Evolutionary conservation across 805 yeast species (phyloP).

Genomic region (Starmerella sirachaensis): DNA sequence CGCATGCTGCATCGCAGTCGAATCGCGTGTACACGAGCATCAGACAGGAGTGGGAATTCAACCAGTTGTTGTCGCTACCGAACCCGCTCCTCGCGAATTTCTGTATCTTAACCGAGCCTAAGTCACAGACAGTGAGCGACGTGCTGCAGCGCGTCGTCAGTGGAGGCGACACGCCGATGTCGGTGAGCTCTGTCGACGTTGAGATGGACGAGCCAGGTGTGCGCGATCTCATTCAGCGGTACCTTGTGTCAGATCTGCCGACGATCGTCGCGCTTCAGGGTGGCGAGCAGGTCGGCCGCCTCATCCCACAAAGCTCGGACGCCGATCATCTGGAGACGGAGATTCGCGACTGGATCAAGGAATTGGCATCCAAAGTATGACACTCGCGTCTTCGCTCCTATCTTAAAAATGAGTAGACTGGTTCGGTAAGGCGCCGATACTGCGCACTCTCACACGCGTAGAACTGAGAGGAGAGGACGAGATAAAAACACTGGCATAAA

Average conservation of each 20-base stretch:
- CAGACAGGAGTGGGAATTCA: constrained; percentile 47
- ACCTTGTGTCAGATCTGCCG: constrained; percentile 48
- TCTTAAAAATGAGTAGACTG: too few species aligned
- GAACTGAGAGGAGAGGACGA: too few species aligned
- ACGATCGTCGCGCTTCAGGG: constrained; percentile 54
- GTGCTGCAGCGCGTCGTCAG: constrained; percentile 42
- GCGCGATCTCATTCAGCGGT: constrained; percentile 45
- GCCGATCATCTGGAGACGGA: constrained; percentile 25
- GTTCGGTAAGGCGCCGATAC: too few species aligned
- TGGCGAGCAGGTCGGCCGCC: constrained; percentile 43
- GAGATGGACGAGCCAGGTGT: constrained; percentile 59
- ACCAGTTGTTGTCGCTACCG: constrained; percentile 37
- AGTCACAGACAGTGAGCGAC: constrained; percentile 51
- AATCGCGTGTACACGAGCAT: constrained; percentile 43
- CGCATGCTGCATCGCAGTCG: constrained; percentile 14
- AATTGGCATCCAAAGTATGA: too few species aligned
- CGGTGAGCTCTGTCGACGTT: constrained; percentile 54
- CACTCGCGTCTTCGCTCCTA: too few species aligned
- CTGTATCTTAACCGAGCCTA: constrained; percentile 51
- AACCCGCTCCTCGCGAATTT: constrained; percentile 62
- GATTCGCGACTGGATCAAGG: constrained; percentile 31
- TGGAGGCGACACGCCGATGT: constrained; percentile 37
- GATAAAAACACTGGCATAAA: too few species aligned
- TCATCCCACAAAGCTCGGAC: constrained; percentile 19
- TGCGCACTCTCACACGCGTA: too few species aligned